Percentiles rank a stretch among this genome's conserved stretches.
Conservation (phyloP, 495 filamentous ascomycete genomes). For the Glutinoglossum americanum region DNA sequence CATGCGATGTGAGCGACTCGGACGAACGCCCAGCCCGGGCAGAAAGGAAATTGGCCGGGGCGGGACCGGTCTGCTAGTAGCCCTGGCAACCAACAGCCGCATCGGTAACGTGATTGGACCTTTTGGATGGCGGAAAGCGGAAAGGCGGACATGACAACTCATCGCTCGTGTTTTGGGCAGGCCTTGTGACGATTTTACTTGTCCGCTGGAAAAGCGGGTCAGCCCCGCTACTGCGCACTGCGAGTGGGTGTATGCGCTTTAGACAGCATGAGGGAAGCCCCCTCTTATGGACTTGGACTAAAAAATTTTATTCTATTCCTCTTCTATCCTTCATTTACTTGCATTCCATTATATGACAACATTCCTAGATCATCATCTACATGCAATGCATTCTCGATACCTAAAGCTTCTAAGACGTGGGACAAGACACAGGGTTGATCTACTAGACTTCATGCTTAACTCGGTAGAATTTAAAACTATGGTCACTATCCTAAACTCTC, state of each 20-base stretch:
- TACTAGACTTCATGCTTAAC: not conserved
- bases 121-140: not conserved
- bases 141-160: not conserved
- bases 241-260: too few species aligned
- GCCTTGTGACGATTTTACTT: not conserved
- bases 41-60: not conserved
- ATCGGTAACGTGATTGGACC: not conserved
- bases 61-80: not conserved
- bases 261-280: not conserved
- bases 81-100: conserved; percentile 1
- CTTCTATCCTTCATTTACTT: not conserved
- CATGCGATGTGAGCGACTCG: not conserved
- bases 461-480: not conserved
- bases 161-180: not conserved
- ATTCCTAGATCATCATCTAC: not conserved
- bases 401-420: too few species aligned
- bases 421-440: too few species aligned
- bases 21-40: not conserved
- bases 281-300: not conserved
- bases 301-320: not conserved
- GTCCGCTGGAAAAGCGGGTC: not conserved
- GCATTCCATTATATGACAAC: not conserved
- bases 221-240: not conserved
- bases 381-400: too few species aligned
- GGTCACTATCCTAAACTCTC: not conserved